Base-by-base conservation (phyloP, 2,329 filamentous ascomycete species). In the Cladophialophora bantiana region DNA sequence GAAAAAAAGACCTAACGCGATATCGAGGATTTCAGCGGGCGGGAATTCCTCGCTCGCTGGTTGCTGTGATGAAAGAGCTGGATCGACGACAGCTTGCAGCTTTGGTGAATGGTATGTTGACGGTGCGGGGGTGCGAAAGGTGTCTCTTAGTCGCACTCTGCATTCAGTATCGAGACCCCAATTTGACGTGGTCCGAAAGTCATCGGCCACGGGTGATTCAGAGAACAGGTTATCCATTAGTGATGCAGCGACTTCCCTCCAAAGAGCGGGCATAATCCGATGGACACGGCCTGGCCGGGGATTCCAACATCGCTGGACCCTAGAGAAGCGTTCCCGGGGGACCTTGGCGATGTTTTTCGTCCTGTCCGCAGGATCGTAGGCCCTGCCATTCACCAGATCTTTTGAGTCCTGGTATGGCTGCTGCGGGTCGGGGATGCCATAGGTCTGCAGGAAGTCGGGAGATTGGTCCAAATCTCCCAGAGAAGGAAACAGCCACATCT, bases 1-100 rank as follows among this genome's bases (percentile, higher is more conserved):
- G 66, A 85, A 83, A 70, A 83, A 85, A 62, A 84, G 79, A 71
- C 85, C 83, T 20, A 86, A 72, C 7, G 83, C 82, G 73, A 85
- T 85, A 65, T 85, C 83, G 10, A 86, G 74, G 7, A 85, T 82
- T 69, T 85, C 83, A 3, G 83, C 81, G 1, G 83, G 83, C 40
- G 80, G 84, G 72, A 79, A 85, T 73, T 68, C 68, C 48, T 65
- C 66, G 32, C 59, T 67, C 40, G 35, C 69, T 38, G 58, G 42
- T 13, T 34, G 59, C 77, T 66, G 72, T 77, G 42, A 70, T 77
- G 42, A 71, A 74, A 71, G 54, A 76, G 71, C 50, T 73, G 54
- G 68, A 71, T 71, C 63, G 65, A 62, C 69, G 67, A 62, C 58
- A 69, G 55, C 73, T 72, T 50, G 70, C 66, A 71, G 9, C 40